Conservation (phyloP, 306 rosid genomes). For the Oxytropis ochrocephala region DNA sequence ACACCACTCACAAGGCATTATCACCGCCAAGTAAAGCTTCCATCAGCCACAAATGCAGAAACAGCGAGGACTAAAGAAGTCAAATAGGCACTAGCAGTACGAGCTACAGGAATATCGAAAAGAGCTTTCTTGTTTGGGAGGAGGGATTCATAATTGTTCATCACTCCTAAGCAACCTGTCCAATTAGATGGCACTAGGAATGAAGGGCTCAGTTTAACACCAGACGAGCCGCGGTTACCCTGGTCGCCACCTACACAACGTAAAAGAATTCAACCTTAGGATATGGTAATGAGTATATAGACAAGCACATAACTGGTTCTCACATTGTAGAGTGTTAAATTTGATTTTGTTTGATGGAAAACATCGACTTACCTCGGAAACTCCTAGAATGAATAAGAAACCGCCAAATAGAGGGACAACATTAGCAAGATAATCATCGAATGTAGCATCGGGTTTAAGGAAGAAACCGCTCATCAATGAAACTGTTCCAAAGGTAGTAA, state of each 20-base stretch:
- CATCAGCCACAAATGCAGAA: slow-evolving; percentile 81
- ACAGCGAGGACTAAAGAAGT: slow-evolving; percentile 72
- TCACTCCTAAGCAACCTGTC: slow-evolving; percentile 75
- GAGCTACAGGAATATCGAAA: slow-evolving; percentile 86
- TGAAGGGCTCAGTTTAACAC: slow-evolving; percentile 85
- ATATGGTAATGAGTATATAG: not conserved
- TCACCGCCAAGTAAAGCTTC: slow-evolving; percentile 90
- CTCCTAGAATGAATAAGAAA: slow-evolving; percentile 65
- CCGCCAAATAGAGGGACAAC: slow-evolving; percentile 84
- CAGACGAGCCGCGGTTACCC: slow-evolving; percentile 55
- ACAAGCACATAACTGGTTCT: too few relatives aligned
- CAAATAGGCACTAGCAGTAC: slow-evolving; percentile 81
- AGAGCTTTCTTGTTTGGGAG: slow-evolving; percentile 84
- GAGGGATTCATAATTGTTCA: slow-evolving; percentile 83
- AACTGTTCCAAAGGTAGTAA: slow-evolving; percentile 78
- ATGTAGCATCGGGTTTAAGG: slow-evolving; percentile 75
- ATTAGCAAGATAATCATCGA: slow-evolving; percentile 67
- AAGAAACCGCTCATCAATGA: slow-evolving; percentile 86
- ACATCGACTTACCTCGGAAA: slow-evolving; percentile 60
- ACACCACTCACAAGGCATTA: slow-evolving; percentile 68
- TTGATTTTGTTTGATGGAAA: not conserved
- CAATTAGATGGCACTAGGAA: slow-evolving; percentile 53
- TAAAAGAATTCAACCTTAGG: not conserved
- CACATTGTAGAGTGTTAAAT: too few relatives aligned
- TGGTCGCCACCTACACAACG: slow-evolving; percentile 20